Conservation (phyloP, 495 filamentous ascomycete species). For the Aspergillus ostianus region DNA sequence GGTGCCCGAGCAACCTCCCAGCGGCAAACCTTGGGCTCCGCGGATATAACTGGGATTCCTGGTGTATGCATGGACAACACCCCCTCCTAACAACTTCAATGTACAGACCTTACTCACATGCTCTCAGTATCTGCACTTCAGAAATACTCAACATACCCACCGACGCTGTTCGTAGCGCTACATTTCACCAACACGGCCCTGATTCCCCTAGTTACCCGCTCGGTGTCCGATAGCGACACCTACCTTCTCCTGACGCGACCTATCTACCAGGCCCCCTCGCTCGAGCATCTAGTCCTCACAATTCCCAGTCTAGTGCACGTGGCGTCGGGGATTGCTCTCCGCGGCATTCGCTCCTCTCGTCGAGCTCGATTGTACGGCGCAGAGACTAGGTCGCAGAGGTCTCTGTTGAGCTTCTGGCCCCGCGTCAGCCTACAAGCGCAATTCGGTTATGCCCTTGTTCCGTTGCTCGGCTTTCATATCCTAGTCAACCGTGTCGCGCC, state of each 20-base stretch:
- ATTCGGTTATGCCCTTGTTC: slow-evolving; percentile 65
- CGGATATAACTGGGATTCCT: slow-evolving; percentile 58
- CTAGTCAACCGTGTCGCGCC: slow-evolving; percentile 72
- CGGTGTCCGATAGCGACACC: slow-evolving; percentile 50
- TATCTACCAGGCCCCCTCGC: slow-evolving; percentile 72
- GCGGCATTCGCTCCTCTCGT: slow-evolving; percentile 66
- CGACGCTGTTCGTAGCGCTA: slow-evolving; percentile 71
- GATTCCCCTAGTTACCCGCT: slow-evolving; percentile 61
- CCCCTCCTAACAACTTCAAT: slow-evolving; percentile 6
- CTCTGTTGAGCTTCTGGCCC: slow-evolving; percentile 59
- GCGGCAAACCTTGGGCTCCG: slow-evolving; percentile 52
- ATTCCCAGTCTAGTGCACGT: slow-evolving; percentile 50
- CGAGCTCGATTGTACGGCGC: slow-evolving; percentile 70
- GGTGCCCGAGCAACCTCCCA: slow-evolving; percentile 3
- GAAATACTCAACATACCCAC: slow-evolving; percentile 83
- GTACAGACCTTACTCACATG: background rate
- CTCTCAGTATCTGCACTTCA: slow-evolving; percentile 72
- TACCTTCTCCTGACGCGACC: slow-evolving; percentile 63
- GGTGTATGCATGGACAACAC: slow-evolving; percentile 45
- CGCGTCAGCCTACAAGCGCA: slow-evolving; percentile 59
- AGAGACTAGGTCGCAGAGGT: slow-evolving; percentile 41
- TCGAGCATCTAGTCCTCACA: slow-evolving; percentile 48
- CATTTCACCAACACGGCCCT: slow-evolving; percentile 81
- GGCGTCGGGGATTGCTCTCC: slow-evolving; percentile 68
- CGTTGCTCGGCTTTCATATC: slow-evolving; percentile 64